Evolutionary conservation across 805 yeast species (phyloP).

Genomic region (Myxozyma monticola): DNA sequence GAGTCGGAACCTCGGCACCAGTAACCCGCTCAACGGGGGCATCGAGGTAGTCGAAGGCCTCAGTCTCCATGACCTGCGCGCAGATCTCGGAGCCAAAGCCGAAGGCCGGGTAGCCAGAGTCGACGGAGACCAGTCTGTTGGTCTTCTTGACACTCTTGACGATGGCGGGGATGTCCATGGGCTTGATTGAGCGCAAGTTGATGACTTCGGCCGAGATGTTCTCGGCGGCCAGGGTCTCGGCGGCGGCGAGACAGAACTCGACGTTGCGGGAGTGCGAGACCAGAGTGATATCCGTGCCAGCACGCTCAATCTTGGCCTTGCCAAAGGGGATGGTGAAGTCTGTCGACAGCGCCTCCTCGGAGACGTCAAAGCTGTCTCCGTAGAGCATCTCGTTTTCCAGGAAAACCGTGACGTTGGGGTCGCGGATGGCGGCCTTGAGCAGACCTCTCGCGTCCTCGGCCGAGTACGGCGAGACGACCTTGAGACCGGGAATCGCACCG

Average conservation of each 20-base stretch:
- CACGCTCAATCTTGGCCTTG: slow-evolving; percentile 91
- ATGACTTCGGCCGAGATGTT: slow-evolving; percentile 88
- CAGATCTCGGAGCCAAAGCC: slow-evolving; percentile 98
- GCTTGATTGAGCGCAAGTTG: slow-evolving; percentile 95
- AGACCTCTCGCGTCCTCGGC: slow-evolving; percentile 96
- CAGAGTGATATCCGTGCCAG: slow-evolving; percentile 86
- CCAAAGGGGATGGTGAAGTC: slow-evolving; percentile 93
- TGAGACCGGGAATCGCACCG: slow-evolving; percentile 96
- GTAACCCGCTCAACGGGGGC: slow-evolving; percentile 98
- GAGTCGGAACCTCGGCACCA: slow-evolving; percentile 99
- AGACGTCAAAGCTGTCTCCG: slow-evolving; percentile 85
- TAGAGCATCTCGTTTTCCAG: slow-evolving; percentile 94
- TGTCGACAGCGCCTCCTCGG: slow-evolving; percentile 83
- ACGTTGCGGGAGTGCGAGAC: slow-evolving; percentile 93
- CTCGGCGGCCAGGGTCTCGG: slow-evolving; percentile 78
- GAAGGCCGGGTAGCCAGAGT: slow-evolving; percentile 96
- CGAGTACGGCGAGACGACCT: slow-evolving; percentile 92
- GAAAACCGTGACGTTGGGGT: slow-evolving; percentile 96
- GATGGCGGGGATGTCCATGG: slow-evolving; percentile 86
- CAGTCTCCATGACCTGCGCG: slow-evolving; percentile 97
- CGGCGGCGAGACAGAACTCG: slow-evolving; percentile 81
- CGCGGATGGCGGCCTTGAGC: slow-evolving; percentile 94
- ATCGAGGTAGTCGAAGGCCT: slow-evolving; percentile 96
- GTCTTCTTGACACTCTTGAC: slow-evolving; percentile 92
- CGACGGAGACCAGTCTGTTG: slow-evolving; percentile 92